A percentile compares a stretch with the other conserved stretches of the same genome.
These are phyloP conservation scores for Alternaria atra DNA, from an alignment of 2,329 filamentous ascomycete genomes.

Conservation along the genomic window DNA sequence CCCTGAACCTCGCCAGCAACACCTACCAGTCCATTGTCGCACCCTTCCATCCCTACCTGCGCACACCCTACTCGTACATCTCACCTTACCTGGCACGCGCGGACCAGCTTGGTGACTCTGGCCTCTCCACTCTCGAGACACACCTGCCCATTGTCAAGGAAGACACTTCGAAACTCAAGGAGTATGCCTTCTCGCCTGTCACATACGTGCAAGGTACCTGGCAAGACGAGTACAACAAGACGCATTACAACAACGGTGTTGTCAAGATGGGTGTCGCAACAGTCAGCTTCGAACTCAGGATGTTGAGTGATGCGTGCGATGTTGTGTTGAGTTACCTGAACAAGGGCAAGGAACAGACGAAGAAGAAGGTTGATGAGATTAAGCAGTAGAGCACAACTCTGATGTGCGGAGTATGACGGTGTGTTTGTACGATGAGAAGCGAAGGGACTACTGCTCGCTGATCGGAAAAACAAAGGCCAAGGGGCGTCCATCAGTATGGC, in stretches of 20 bases:
- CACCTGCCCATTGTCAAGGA: slow-evolving; percentile 58
- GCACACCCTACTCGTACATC: slow-evolving; percentile 81
- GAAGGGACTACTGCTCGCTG: background rate
- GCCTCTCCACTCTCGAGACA: slow-evolving; percentile 49
- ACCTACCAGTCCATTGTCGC: slow-evolving; percentile 80
- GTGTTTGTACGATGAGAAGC: slow-evolving; percentile 2
- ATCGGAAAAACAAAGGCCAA: slow-evolving; percentile 12
- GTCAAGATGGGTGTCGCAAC: slow-evolving; percentile 49
- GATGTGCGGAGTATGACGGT: background rate
- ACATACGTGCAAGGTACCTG: slow-evolving; percentile 50
- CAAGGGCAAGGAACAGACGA: slow-evolving; percentile 45
- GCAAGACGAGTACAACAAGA: slow-evolving; percentile 53
- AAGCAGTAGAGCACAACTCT: slow-evolving; percentile 38
- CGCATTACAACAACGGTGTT: slow-evolving; percentile 45
- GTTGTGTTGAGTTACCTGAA: slow-evolving; percentile 43
- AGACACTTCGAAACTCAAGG: slow-evolving; percentile 56
- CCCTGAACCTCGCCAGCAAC: slow-evolving; percentile 76
- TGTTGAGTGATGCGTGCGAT: slow-evolving; percentile 46
- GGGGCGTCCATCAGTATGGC: background rate
- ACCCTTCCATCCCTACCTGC: slow-evolving; percentile 79
- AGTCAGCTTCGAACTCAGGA: slow-evolving; percentile 52
- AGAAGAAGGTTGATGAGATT: slow-evolving; percentile 47
- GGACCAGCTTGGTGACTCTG: slow-evolving; percentile 63
- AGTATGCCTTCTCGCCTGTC: slow-evolving; percentile 45
- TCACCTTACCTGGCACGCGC: slow-evolving; percentile 85